A percentile compares a stretch with the other conserved stretches of the same genome.
These are phyloP conservation scores for Secale cereale DNA, from an alignment of 176 grass and related monocot species.

Conservation along the genomic window DNA sequence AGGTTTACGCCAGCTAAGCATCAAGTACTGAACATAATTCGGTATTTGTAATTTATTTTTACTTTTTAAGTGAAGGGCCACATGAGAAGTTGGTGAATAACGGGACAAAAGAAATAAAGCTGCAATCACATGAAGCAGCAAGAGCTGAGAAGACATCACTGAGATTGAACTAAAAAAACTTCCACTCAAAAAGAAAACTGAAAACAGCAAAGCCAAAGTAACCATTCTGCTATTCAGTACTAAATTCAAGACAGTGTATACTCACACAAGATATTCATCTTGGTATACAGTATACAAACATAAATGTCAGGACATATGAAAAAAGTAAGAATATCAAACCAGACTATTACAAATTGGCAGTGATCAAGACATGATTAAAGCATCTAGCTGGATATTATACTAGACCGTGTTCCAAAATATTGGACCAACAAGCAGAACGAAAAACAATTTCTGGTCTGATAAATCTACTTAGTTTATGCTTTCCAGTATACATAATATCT, in stretches of 20 bases:
- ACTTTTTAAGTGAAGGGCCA: background rate
- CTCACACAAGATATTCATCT: background rate
- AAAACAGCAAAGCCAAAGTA: background rate
- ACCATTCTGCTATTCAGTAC: background rate
- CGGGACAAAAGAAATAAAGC: background rate
- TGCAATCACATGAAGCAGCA: background rate
- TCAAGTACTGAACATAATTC: conserved; percentile 7
- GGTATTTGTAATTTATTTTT: background rate
- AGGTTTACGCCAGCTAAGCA: background rate
- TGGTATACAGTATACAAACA: background rate
- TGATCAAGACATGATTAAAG: background rate
- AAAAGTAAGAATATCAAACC: background rate
- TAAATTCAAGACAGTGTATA: background rate
- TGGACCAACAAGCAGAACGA: conserved; percentile 5
- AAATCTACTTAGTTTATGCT: background rate
- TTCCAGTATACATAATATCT: background rate
- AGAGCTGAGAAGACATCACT: background rate
- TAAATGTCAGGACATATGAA: background rate
- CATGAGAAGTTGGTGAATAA: background rate
- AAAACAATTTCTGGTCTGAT: background rate
- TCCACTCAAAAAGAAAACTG: background rate
- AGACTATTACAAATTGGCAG: conserved; percentile 4
- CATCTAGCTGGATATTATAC: background rate
- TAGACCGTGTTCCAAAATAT: background rate
- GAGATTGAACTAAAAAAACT: background rate